Evolutionary conservation across 257 asterid species (phyloP), one percentile per base, ranked within the genome.

Genomic region (Buddleja alternifolia): DNA sequence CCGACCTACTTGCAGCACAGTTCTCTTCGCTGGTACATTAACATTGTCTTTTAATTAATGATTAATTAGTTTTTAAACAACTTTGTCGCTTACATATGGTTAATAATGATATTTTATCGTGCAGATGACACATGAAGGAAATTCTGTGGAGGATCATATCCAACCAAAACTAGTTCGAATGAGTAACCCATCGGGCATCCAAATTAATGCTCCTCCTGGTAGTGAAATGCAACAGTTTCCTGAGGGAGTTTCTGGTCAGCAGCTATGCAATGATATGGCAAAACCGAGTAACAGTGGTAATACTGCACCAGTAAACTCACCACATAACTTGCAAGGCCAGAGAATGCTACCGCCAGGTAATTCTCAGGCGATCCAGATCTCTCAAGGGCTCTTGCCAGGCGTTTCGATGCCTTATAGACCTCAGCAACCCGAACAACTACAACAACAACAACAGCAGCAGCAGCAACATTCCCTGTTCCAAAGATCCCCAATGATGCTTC

Each of bases 1-100:
- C 97, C 1, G 99, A 94, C 77, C 80, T 90, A 80, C 95, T 94
- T 60, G 99, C 95, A 24, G 77, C 87, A 29, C 99, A 94, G 74
- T 94, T 78, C 79, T 73, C 72, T 75, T 76, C 87, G 42, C 86
- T 94, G 95, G 98, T 90, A 86, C 59, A 88, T 70, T 63, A 14
- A 3, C 17, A 40, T 58, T 25, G 44, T 17, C 75, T n/a, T 16
- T 16, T 37, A 16, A 17, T 15, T 37, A n/a, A 39, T 21, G 39
- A 32, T 23, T 23, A 46, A 23, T 21, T 69, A 17, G 23, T 29
- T 36, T 50, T 21, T 57, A 15, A 19, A 19, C n/a, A 2, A 4
- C 29, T 40, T 55, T 17, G 48, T 59, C 12, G 36, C 42, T 10
- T 64, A 19, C 19, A 10, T 57, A 62, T 29, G 65, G 56, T 47